phyloP scores from a whole-genome alignment of 2,329 filamentous ascomycete species.

The Lachnellula arida region DNA sequence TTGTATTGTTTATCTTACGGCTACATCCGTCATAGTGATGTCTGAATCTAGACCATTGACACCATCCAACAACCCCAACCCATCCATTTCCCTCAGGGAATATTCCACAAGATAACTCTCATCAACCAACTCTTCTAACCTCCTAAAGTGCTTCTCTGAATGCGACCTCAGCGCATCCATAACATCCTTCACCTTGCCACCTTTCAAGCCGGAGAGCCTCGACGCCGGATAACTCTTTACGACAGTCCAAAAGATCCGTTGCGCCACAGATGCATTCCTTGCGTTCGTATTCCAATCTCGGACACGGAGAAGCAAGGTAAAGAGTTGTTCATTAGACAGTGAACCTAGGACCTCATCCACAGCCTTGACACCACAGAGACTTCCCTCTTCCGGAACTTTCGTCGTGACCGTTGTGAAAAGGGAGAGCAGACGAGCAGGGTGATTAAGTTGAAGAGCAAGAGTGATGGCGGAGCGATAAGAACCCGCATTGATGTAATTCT shows the following conservation, averaged over 20 bases:
- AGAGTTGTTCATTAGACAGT: constrained; percentile 81
- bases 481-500: constrained; percentile 84
- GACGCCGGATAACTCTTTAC: constrained; percentile 77
- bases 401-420: constrained; percentile 76
- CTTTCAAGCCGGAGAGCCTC: constrained; percentile 66
- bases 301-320: constrained; percentile 71
- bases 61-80: constrained; percentile 9
- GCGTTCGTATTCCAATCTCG: constrained; percentile 98
- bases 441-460: constrained; percentile 87
- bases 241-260: constrained; percentile 75
- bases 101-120: constrained; percentile 95
- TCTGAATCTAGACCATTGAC: no score
- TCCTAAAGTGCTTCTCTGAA: constrained; percentile 86
- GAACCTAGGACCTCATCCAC: constrained; percentile 81
- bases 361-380: constrained; percentile 58
- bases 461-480: constrained; percentile 92
- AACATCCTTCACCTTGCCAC: constrained; percentile 71
- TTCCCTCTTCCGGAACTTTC: constrained; percentile 54
- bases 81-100: constrained; percentile 87
- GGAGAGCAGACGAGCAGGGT: constrained; percentile 78
- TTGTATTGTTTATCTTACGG: no score
- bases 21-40: no score
- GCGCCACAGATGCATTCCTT: constrained; percentile 76
- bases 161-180: constrained; percentile 84
- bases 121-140: constrained; percentile 84